These are phyloP conservation scores for Alloascoidea africana DNA, from an alignment of 805 yeast species.

Conservation along the genomic window DNA sequence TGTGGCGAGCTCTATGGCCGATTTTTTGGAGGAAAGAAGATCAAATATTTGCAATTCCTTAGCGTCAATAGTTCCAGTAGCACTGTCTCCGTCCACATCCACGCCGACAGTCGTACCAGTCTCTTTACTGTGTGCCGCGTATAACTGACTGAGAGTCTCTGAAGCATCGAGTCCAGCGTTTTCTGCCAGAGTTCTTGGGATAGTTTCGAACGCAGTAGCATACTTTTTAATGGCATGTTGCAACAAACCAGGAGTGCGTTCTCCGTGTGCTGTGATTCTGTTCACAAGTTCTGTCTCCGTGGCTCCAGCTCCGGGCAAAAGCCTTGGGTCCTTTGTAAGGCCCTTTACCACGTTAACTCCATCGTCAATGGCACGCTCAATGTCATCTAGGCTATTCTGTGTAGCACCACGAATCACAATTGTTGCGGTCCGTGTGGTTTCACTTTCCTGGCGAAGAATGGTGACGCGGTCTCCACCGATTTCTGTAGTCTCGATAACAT, in stretches of 20 bases:
- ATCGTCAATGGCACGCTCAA: slow-evolving; percentile 95
- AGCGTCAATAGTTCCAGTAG: slow-evolving; percentile 56
- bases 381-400: slow-evolving; percentile 80
- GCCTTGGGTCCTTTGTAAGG: slow-evolving; percentile 61
- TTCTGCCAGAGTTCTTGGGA: slow-evolving; percentile 87
- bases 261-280: slow-evolving; percentile 73
- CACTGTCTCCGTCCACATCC: slow-evolving; percentile 66
- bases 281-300: slow-evolving; percentile 79
- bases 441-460: slow-evolving; percentile 61
- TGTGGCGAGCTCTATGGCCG: slow-evolving; percentile 86
- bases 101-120: slow-evolving; percentile 31
- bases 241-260: slow-evolving; percentile 80
- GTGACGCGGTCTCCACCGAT: slow-evolving; percentile 98
- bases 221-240: slow-evolving; percentile 90
- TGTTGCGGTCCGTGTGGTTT: slow-evolving; percentile 71
- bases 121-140: slow-evolving; percentile 68
- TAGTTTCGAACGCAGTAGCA: slow-evolving; percentile 88
- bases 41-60: slow-evolving; percentile 60
- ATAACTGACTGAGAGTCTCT: slow-evolving; percentile 77
- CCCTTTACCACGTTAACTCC: slow-evolving; percentile 91
- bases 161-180: slow-evolving; percentile 88
- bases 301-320: slow-evolving; percentile 95
- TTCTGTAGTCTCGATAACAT: slow-evolving; percentile 79
- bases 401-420: slow-evolving; percentile 95
- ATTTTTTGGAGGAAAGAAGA: slow-evolving; percentile 61